phyloP scores from a whole-genome alignment of 805 yeast species.

The Myxozyma lipomycoides region DNA sequence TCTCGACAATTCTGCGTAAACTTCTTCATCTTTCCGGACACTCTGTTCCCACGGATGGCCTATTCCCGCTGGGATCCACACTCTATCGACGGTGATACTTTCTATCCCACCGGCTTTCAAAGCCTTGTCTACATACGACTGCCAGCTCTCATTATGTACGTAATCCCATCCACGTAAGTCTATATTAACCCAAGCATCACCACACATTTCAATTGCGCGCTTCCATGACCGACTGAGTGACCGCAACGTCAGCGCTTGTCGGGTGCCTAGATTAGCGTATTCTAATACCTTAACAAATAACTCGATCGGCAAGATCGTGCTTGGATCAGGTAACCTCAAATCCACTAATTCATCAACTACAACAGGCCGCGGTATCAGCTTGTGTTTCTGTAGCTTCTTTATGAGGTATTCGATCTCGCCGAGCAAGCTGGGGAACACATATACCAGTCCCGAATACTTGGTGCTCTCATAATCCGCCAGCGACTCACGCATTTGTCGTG shows the following conservation, averaged over 20 bases:
- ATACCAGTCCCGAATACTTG: neutral
- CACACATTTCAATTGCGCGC: neutral
- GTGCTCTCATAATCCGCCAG: neutral
- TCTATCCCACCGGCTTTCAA: neutral
- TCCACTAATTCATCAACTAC: neutral
- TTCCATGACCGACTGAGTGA: neutral
- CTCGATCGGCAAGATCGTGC: neutral
- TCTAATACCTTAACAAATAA: neutral
- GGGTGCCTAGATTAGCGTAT: neutral
- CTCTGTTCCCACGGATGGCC: neutral
- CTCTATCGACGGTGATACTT: neutral
- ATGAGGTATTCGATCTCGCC: neutral
- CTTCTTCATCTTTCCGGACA: neutral
- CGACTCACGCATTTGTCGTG: neutral
- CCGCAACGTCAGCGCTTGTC: neutral
- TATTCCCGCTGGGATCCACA: neutral
- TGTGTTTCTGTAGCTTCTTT: neutral
- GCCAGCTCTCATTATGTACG: neutral
- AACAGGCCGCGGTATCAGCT: too few species aligned
- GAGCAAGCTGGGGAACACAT: neutral
- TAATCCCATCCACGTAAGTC: neutral
- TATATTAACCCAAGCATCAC: neutral
- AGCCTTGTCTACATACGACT: neutral
- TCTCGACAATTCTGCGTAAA: neutral
- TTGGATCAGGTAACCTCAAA: neutral